Conservation (phyloP, 1,284 basidiomycete species). For the Fomitopsis pinicola region DNA sequence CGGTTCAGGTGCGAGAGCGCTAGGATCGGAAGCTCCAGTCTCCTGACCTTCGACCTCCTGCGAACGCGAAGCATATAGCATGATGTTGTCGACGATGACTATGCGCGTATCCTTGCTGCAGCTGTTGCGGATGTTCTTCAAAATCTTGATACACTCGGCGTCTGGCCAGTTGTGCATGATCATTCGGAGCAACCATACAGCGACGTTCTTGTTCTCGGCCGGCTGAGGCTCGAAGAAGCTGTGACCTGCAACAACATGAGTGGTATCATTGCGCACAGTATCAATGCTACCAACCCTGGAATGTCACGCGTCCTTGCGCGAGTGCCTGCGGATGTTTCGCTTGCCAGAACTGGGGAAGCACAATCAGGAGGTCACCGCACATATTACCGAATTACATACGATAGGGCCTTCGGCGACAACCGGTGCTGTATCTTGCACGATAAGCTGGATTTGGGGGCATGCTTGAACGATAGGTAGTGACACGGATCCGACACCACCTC, state of each 20-base stretch:
- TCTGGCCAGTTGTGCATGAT: constrained; percentile 73
- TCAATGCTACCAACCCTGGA: constrained; percentile 8
- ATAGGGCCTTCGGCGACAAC: constrained; percentile 11
- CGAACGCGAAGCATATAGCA: constrained; percentile 9
- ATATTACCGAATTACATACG: constrained; percentile 3
- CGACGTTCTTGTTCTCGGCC: constrained; percentile 19
- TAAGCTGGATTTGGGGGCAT: constrained; percentile 17
- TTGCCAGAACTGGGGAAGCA: constrained; percentile 18
- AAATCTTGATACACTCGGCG: constrained; percentile 21
- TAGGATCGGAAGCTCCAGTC: constrained; percentile 2
- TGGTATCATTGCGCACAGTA: neutral
- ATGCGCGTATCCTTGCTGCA: constrained; percentile 6
- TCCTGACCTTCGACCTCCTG: constrained; percentile 4
- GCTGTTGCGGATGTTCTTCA: constrained; percentile 5
- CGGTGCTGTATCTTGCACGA: constrained; percentile 28
- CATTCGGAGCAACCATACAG: constrained; percentile 61
- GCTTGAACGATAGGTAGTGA: constrained; percentile 15
- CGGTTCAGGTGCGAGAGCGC: constrained; percentile 7
- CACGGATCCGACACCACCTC: constrained; percentile 20
- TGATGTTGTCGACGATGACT: constrained; percentile 13
- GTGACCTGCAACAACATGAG: constrained; percentile 37
- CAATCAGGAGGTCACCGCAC: neutral
- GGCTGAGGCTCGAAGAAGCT: constrained; percentile 67
- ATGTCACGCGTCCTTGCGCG: constrained; percentile 18
- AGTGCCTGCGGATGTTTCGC: constrained; percentile 16